Base-by-base conservation (phyloP, 2,329 filamentous ascomycete species). In the Botrytis porri region DNA sequence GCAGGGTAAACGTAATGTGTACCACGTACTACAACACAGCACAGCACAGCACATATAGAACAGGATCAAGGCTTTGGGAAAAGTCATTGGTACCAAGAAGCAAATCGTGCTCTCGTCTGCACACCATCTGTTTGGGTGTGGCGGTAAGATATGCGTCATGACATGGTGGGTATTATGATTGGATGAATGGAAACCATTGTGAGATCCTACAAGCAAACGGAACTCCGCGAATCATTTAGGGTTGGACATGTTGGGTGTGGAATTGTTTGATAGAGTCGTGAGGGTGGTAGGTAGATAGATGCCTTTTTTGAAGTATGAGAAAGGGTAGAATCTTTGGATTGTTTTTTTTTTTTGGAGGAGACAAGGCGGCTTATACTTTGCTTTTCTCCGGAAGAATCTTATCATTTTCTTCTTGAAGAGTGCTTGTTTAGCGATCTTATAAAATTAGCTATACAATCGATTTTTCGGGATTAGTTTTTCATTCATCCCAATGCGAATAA, bases 171-270 rank as follows among this genome's bases (percentile, higher is more conserved):
- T 41, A 18, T 18, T 14, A n/a, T 41, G 60, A 41, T 62, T 62
- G 60, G 37, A 62, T 39, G 59, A 35, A 62, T n/a, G 6, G 1
- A 9, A 62, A 5, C 3, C 29, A n/a, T 57, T 57, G 51, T 29
- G n/a, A 57, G 51, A 8, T 39, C 25, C 25, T 16, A 7, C 12
- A 39, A 61, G 59, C 35, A 39, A 16, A 35, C 29, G 18, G 29
- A 12, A 48, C 45, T 48, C 45, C 9, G 62, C n/a, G 62, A 64
- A 64, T 64, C 62, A 64, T 64, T 64, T 32, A 22, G 61, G 25
- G 59, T 16, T 20, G 32, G 59, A 37, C 35, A 59, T 39, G 59
- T 14, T 25, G 6, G 57, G 57, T 60, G 16, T 20, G 4, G 57
- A 51, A 51, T 51, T n/a, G 25, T n/a, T 51, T 14, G 48, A 51